Conservation (phyloP, 352 stramenopile species). For the Phytophthora pisi region DNA sequence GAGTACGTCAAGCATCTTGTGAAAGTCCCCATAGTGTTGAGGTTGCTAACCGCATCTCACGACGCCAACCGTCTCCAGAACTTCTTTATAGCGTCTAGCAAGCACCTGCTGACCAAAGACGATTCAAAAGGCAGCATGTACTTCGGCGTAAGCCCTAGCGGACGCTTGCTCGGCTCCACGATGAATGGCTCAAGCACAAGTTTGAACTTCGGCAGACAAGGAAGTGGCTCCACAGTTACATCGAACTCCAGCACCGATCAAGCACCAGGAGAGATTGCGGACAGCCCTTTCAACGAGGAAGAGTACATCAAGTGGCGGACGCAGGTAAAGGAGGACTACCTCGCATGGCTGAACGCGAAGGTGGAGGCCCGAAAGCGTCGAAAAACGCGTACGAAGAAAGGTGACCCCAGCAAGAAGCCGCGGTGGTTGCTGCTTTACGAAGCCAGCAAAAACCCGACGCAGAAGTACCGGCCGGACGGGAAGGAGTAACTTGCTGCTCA, state of each 20-base stretch:
- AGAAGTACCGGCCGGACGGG: constrained; percentile 40
- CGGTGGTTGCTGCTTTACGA: constrained; percentile 77
- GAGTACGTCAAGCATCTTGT: constrained; percentile 6
- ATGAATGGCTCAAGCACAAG: constrained; percentile 27
- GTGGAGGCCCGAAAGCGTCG: constrained; percentile 55
- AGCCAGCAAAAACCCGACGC: constrained; percentile 47
- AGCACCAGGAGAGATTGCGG: not conserved
- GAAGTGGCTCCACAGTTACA: constrained; percentile 16
- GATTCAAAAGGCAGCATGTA: constrained; percentile 43
- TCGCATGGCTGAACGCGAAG: constrained; percentile 73
- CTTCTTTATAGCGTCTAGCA: constrained; percentile 53
- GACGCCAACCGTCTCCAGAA: constrained; percentile 27
- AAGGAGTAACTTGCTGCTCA: constrained; percentile 26
- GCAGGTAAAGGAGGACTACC: constrained; percentile 75
- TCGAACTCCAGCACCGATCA: constrained; percentile 16
- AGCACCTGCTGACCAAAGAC: constrained; percentile 39
- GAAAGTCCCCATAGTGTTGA: not conserved
- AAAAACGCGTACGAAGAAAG: constrained; percentile 50
- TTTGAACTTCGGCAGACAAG: constrained; percentile 23
- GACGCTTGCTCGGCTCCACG: constrained; percentile 26
- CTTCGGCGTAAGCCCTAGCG: constrained; percentile 28
- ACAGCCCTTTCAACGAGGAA: constrained; percentile 51
- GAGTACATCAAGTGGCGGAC: constrained; percentile 74
- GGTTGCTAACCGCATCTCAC: constrained; percentile 1
- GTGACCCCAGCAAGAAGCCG: constrained; percentile 59